Base-by-base conservation (phyloP, 176 grass and related monocot species). In the Cenchrus americanus region DNA sequence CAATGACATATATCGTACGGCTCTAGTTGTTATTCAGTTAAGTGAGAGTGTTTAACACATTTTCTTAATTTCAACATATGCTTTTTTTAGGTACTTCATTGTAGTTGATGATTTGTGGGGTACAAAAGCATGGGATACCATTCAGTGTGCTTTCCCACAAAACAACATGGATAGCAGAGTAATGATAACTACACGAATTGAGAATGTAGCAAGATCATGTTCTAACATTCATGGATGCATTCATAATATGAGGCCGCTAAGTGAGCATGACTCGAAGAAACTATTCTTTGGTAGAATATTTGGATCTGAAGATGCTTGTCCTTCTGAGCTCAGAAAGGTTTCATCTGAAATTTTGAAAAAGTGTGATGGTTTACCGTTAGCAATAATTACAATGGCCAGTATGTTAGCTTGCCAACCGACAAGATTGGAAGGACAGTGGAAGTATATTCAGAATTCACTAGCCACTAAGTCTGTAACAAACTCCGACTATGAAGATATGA, bases 21-120 rank as follows among this genome's bases (percentile, higher is more conserved):
- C 27, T 30, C 27, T 30, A 30, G 27, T 30, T 30, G 27, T 30
- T 30, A 1, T 30, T 37, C 34, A 37, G 34, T 37, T 37, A 37
- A 37, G 32, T 37, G 34, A 37, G 34, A 37, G 34, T 37, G 34
- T 4, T 37, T 37, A 53, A 21, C 41, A 10, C 7, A n/a, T 40
- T 8, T 59, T 8, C n/a, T 21, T 7, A 41, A 76, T 0, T 22
- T 58, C n/a, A 58, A 23, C 19, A 10, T 63, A 34, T 14, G 2
- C 61, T n/a, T 5, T 37, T 66, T 66, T 32, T 40, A 80, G 77
- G 77, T 66, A 80, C 2, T 40, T 66, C 2, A 37, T 80, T 11
- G 22, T 80, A 66, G 7, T 80, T 23, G 62, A 80, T 67, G 77
- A 80, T 23, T 53, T 80, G 1, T 80, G 77, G 77, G 46, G 67